These are phyloP conservation scores for Xylaria multiplex DNA, from an alignment of 2,329 filamentous ascomycete genomes.

Conservation along the genomic window DNA sequence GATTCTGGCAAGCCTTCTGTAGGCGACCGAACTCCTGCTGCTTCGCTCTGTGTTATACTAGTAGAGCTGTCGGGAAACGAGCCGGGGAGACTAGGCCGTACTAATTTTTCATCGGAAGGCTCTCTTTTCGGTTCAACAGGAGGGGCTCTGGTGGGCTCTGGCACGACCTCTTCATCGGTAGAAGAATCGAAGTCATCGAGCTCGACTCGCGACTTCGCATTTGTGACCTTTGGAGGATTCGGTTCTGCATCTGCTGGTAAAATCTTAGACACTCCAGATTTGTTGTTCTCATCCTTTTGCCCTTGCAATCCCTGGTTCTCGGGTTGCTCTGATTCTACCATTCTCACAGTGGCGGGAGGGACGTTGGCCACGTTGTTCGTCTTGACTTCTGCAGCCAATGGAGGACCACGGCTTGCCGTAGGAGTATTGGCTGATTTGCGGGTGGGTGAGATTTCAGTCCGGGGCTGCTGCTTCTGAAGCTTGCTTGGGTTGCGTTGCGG, in stretches of 20 bases:
- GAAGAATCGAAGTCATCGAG: conserved; percentile 77
- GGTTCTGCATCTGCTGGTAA: conserved; percentile 57
- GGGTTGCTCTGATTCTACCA: conserved; percentile 65
- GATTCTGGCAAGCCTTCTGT: conserved; percentile 70
- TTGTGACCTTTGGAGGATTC: conserved; percentile 66
- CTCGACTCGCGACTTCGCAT: conserved; percentile 70
- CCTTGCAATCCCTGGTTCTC: conserved; percentile 52
- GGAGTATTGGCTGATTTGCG: conserved; percentile 51
- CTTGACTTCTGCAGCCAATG: conserved; percentile 46
- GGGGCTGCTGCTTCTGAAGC: conserved; percentile 73
- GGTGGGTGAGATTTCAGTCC: conserved; percentile 59
- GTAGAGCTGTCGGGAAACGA: conserved; percentile 56
- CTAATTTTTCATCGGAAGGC: conserved; percentile 40
- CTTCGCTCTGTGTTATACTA: conserved; percentile 50
- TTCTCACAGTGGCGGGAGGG: conserved; percentile 65
- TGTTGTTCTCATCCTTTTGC: conserved; percentile 55
- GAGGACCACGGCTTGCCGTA: conserved; percentile 50
- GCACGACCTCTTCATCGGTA: conserved; percentile 56
- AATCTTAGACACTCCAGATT: conserved; percentile 55
- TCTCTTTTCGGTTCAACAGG: conserved; percentile 45
- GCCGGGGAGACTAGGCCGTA: conserved; percentile 53
- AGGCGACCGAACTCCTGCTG: conserved; percentile 44
- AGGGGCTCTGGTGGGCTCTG: conserved; percentile 44
- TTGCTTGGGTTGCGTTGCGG: conserved; percentile 71
- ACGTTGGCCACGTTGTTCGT: conserved; percentile 65